Evolutionary conservation across 352 stramenopile species (phyloP), one percentile per base, ranked within the genome.

Genomic region (Globisporangium abappressorium): DNA sequence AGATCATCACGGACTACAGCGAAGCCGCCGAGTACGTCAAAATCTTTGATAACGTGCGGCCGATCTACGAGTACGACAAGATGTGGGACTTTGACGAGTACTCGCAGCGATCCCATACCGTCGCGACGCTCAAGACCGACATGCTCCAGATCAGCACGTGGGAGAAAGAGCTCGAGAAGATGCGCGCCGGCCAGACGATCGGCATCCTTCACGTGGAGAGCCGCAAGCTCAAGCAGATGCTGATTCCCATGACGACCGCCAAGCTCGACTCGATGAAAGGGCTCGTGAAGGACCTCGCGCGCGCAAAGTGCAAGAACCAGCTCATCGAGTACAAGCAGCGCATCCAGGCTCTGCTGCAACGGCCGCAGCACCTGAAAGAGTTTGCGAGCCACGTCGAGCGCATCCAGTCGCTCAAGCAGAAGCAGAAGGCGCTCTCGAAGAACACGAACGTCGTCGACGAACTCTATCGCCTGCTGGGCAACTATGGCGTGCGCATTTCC

Each of bases 121-220:
- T 98, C 26, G 88, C 79, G 12, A 94, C 89, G 7, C 77, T 98
- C 15, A 93, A 95, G 64, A 80, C 77, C 0, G 92, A 98, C 51
- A 97, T 98, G 89, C 69, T 96, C 36, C 82, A 93, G 57, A 97
- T 98, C 33, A 88, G 80, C 28, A 90, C 79, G 30, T 98, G 95
- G 94, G 84, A 97, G 57, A 97, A 98, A 68, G 93, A 98, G 70
- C 83, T 98, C 18, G 91, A 98, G 64, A 97, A 97, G 59, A 97
- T 98, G 91, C 81, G 90, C 26, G 89, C 86, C 1, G 90, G 92
- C 3, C 90, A 98, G 62, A 94, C 90, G 2, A 96, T 97, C 56
- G 95, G 95, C 1, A 98, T 97, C 34, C 69, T 98, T 7, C 85
- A 97, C 64, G 92, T 98, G 5, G 95, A 98, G 68, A 96, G 85